Evolutionary conservation across 2,329 filamentous ascomycete genomes (phyloP), one percentile per base, ranked within the genome.

Genomic region (Clarireedia monteithiana): DNA sequence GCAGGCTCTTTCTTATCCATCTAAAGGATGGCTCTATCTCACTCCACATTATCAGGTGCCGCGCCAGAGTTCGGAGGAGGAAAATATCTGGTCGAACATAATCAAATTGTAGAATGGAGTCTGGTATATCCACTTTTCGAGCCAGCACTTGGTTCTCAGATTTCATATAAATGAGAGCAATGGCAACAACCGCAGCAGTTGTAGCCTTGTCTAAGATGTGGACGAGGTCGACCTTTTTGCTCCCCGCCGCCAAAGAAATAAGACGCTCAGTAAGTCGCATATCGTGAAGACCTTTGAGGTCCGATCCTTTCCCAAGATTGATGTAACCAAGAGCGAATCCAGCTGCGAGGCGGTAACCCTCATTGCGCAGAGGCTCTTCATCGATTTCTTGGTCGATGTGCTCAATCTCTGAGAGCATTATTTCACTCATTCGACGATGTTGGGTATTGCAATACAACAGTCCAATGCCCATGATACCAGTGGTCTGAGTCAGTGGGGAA

Each of bases 351-450:
- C 95, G 85, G 70, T 99, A 99, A n/a, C 91, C 91, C 73, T 99
- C 94, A 67, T 95, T 92, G 24, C 92, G 84, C 49, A 97, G 73
- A 23, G 85, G 84, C 65, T 96, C 89, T 56, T 91, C 87, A 58
- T 96, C 91, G 53, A 92, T 88, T 39, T 88, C 80, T 26, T 78
- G 74, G 46, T 94, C 90, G 51, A 90, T 80, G 60, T 91, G 87
- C 69, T 96, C 91, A 59, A 99, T 94, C 69, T 99, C 94, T 0
- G 92, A 97, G 50, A 99, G 82, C 90, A 99, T 96, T 17, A 97
- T 90, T 70, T 99, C 94, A 68, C 91, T 97, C 94, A 99, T 99
- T 39, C 95, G 85, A 30, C 95, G 88, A 72, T 99, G 95, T 66
- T 97, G 92, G 27, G 91, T 96, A 68, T 91, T 88, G 72, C 88